Base-by-base conservation (phyloP, 2,329 filamentous ascomycete genomes). In the Cladobotryum mycophilum region DNA sequence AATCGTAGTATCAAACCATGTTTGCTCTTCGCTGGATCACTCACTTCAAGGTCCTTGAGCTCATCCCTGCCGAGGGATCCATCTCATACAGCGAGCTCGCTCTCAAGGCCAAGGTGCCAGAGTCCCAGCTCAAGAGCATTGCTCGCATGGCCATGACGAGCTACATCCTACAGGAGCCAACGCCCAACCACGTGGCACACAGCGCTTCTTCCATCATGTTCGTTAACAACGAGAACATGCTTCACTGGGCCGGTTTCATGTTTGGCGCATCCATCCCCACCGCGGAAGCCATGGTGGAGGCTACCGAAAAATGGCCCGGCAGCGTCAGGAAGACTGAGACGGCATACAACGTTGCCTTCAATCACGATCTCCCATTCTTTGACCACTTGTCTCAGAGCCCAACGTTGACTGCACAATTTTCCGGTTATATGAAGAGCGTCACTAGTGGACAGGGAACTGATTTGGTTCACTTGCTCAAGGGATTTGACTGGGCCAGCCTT, bases 401-500 rank as follows among this genome's bases (percentile, higher is more conserved):
- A 2, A 60, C 64, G 3, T 41, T 56, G 7, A 56, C 52, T 2
- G 45, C 51, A 3, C 47, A 60, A 12, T 71, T 69, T 50, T 60
- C 61, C 6, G 51, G 48, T 11, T 65, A 64, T 15, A 70, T 70
- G 68, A 53, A 56, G 8, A 64, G 52, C 41, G 58, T 67, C 22
- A 55, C 56, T n/a, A 61, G 47, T 2, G 64, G 58, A 56, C 60
- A 65, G 40, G 61, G 62, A 62, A 43, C 17, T 12, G 38, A 41
- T 13, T 11, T 45, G 9, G 55, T 64, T 15, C 67, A 72, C 54
- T 54, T 71, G 1, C 50, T 70, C 4, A 53, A 64, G 20, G 70
- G 67, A 14, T 73, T 67, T 53, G 61, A 68, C 50, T 74, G 71
- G 71, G 58, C 56, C 2, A 53, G 48, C n/a, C 58, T 71, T 25